These are phyloP conservation scores for Microdochium paspali DNA, from an alignment of 2,329 filamentous ascomycete genomes.

Conservation along the genomic window DNA sequence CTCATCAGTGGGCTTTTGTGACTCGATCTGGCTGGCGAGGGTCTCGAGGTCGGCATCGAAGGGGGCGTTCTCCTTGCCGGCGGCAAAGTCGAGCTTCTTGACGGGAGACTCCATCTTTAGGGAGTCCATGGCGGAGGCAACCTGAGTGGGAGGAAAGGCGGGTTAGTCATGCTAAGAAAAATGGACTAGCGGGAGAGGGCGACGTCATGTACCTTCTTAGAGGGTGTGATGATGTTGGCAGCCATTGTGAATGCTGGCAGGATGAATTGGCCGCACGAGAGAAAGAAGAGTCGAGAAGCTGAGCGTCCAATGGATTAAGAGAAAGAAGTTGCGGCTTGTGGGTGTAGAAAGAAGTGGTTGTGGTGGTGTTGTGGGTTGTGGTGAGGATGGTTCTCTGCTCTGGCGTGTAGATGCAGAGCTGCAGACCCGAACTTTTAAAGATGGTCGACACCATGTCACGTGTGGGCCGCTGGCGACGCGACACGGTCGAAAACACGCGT, in stretches of 20 bases:
- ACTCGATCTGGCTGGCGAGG: constrained; percentile 46
- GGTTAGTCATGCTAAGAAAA: constrained; percentile 12
- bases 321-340: not conserved
- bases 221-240: constrained; percentile 57
- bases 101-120: constrained; percentile 89
- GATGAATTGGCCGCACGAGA: constrained; percentile 10
- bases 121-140: constrained; percentile 74
- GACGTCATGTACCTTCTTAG: constrained; percentile 42
- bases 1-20: constrained; percentile 49
- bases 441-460: constrained; percentile 1
- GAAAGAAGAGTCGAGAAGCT: constrained; percentile 8
- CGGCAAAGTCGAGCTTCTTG: constrained; percentile 78
- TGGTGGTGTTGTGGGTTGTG: not conserved
- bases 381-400: not conserved
- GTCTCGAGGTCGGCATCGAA: constrained; percentile 40
- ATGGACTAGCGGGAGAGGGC: constrained; percentile 14
- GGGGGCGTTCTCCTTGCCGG: constrained; percentile 74
- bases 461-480: not conserved
- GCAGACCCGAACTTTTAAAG: constrained; percentile 1
- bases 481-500: not conserved
- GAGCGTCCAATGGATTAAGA: constrained; percentile 2
- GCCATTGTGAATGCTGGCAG: constrained; percentile 50
- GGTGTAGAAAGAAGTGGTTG: too few relatives aligned
- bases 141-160: constrained; percentile 38
- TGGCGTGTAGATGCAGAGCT: not conserved